Evolutionary conservation across 306 rosid species (phyloP).

Genomic region (Cucumis melo): DNA sequence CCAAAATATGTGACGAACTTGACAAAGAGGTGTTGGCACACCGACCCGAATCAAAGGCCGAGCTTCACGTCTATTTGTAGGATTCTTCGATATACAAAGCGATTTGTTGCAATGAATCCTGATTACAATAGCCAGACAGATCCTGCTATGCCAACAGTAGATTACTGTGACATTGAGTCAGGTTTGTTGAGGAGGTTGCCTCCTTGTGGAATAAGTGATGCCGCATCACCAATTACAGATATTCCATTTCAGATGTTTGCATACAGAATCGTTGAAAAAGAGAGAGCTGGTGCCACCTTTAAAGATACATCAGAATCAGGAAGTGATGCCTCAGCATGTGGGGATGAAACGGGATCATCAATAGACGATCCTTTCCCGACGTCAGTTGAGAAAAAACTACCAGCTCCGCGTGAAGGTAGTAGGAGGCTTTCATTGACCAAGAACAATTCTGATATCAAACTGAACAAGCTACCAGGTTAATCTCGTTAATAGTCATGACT

Average conservation of each 20-base stretch:
- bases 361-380: slow-evolving; percentile 49
- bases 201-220: slow-evolving; percentile 37
- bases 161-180: slow-evolving; percentile 63
- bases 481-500: neutral
- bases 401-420: slow-evolving; percentile 18
- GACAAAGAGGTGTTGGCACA: slow-evolving; percentile 81
- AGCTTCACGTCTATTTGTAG: slow-evolving; percentile 74
- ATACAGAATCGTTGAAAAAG: slow-evolving; percentile 41
- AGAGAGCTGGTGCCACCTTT: slow-evolving; percentile 14
- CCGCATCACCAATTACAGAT: slow-evolving; percentile 24
- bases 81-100: slow-evolving; percentile 55
- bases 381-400: slow-evolving; percentile 31
- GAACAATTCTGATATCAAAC: slow-evolving; percentile 31
- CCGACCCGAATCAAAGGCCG: slow-evolving; percentile 64
- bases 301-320: slow-evolving; percentile 69
- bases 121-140: slow-evolving; percentile 41
- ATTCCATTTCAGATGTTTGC: slow-evolving; percentile 81
- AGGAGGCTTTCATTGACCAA: slow-evolving; percentile 26
- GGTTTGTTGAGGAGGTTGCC: slow-evolving; percentile 42
- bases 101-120: slow-evolving; percentile 56
- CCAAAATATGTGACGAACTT: slow-evolving; percentile 61
- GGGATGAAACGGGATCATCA: slow-evolving; percentile 40
- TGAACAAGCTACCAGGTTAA: slow-evolving; percentile 39
- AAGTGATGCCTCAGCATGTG: slow-evolving; percentile 62
- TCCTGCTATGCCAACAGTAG: slow-evolving; percentile 36